phyloP scores from a whole-genome alignment of 2,329 filamentous ascomycete genomes.

The Fusarium pseudograminearum region DNA sequence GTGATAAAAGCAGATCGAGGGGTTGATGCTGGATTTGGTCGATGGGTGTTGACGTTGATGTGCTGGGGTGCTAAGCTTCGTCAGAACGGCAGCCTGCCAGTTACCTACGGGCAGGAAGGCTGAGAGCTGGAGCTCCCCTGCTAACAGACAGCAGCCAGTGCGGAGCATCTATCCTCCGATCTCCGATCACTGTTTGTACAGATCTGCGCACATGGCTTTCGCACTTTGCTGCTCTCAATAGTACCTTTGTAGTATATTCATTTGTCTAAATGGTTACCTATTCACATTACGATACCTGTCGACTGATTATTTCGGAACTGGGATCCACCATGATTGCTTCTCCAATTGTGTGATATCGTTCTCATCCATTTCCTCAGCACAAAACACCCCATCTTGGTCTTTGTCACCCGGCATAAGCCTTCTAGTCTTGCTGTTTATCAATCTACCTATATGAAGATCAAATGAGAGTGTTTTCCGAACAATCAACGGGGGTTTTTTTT shows the following conservation, averaged over 20 bases:
- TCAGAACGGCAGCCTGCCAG: slow-evolving; percentile 56
- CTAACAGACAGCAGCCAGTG: slow-evolving; percentile 14
- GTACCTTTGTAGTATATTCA: too few relatives aligned
- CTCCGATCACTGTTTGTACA: slow-evolving; percentile 23
- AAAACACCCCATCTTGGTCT: not conserved
- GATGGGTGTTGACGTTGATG: slow-evolving; percentile 44
- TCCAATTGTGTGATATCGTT: not conserved
- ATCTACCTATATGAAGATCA: not conserved
- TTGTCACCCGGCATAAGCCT: not conserved
- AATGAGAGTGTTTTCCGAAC: not conserved
- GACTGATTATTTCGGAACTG: too few relatives aligned
- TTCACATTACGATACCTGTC: not conserved
- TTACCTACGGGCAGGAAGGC: slow-evolving; percentile 47
- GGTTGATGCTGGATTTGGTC: slow-evolving; percentile 32
- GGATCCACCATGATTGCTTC: not conserved
- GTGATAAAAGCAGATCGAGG: slow-evolving; percentile 30
- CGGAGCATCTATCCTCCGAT: slow-evolving; percentile 51
- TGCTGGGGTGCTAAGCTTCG: slow-evolving; percentile 52
- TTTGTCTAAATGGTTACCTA: not conserved
- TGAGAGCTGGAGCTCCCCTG: slow-evolving; percentile 50
- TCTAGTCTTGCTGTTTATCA: not conserved
- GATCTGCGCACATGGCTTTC: not conserved
- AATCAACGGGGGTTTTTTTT: not conserved
- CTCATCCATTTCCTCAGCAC: too few relatives aligned
- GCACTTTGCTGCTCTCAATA: not conserved